Evolutionary conservation across 495 filamentous ascomycete genomes (phyloP), one percentile per base, ranked within the genome.

Genomic region (Trichoderma gamsii): DNA sequence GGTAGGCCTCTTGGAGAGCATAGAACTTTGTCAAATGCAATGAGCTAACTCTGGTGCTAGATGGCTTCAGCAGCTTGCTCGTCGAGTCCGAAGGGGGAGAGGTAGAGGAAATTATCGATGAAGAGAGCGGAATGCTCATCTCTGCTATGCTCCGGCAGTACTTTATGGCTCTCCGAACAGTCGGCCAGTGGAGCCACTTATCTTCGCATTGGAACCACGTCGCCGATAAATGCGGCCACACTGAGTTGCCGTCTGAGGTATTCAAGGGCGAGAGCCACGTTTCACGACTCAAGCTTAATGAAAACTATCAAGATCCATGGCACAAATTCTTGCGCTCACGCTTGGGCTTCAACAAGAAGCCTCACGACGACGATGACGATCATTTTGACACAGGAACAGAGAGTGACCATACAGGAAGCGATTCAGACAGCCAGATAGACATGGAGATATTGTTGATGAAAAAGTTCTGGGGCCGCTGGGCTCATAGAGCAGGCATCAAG

Each of bases 61-160:
- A 97, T 72, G 93, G 93, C 0, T 97, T 90, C 72, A 78, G 81
- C 0, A 89, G 89, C 25, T 82, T 97, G 11, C 82, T 92, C 11
- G 81, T 89, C 0, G 72, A 88, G 66, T 81, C 85, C 1, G 88
- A 89, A 70, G 91, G 90, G 27, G 92, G 92, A 11, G 75, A 82
- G 15, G 89, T 89, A 3, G 88, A 91, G 71, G 90, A 92, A 73
- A 72, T 96, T 21, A 87, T 97, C 23, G 85, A 83, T 32, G 92
- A 96, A 69, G 93, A 97, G 73, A 92, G 90, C 68, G 93, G 93
- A 9, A 85, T 96, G 5, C 76, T 97, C 35, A 91, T 96, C 70
- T 90, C 88, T 70, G 91, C 87, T 69, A 88, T 97, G 69, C 80
- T 97, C 27, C 86, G 93, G 4, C 93, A 96, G 75, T 96, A 96